Evolutionary conservation across 768 basidiomycete species (phyloP), one percentile per base, ranked within the genome.

Genomic region (Roridomyces roridus): DNA sequence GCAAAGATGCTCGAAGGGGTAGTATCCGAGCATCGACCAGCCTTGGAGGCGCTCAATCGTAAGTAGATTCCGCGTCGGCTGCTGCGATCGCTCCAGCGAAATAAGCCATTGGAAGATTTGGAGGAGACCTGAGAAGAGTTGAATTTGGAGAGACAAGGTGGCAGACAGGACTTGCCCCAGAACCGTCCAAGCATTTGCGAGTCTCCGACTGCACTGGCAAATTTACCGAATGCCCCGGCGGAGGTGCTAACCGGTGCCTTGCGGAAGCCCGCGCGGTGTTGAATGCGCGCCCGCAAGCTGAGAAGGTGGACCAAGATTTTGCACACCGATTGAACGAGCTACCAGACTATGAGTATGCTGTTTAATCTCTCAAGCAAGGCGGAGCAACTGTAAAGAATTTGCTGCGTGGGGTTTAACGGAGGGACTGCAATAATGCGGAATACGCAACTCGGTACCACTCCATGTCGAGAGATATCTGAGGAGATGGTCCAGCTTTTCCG

Each of bases 361-460:
- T 29, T 20, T 14, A 20, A 4, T 50, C 1, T 15, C 21, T 21
- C 24, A 24, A 18, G 6, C n/a, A 46, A 36, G 20, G 36, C 26
- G 5, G 41, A 63, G 74, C 56, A 29, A 91, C 88, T 83, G 85
- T 84, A 70, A 92, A 91, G 28, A 91, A 67, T 69, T 92, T 92
- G 73, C 91, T 92, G 62, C 23, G 67, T 35, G 48, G 29, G 45
- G 51, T 52, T 50, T 34, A 57, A 46, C 25, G 37, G 46, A 65
- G 54, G 41, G 26, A 21, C 21, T 41, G 29, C 35, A 24, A 40
- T 12, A 50, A 46, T 45, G 43, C 61, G 24, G 57, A 26, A 60
- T 59, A 85, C 85, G 70, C 77, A 77, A 92, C 92, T 94, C 92
- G 83, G 84, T 91, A 24, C 92, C 92, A 69, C 85, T 88, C 89